Conservation (phyloP, 129 eudicot species). For the Cynara cardunculus region DNA sequence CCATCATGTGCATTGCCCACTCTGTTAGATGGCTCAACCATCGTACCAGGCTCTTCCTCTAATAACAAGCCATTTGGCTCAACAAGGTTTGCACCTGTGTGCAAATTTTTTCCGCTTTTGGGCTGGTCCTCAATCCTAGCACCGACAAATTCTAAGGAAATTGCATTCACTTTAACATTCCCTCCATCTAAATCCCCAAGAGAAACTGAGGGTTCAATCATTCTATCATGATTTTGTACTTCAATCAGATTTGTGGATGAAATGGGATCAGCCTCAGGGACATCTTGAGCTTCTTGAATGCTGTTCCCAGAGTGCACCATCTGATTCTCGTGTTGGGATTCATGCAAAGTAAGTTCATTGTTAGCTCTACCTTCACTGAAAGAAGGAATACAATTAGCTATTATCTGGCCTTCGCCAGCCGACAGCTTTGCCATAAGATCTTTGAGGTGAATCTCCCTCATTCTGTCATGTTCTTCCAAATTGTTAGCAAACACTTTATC, state of each 20-base stretch:
- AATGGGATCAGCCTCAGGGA: conserved; percentile 15
- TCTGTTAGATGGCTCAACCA: not conserved
- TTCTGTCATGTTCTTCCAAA: conserved; percentile 8
- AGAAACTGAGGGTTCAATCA: not conserved
- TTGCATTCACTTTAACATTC: not conserved
- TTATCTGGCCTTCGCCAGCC: conserved; percentile 8
- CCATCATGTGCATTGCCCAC: not conserved
- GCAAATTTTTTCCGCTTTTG: not conserved
- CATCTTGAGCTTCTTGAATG: not conserved
- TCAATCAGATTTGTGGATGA: conserved; percentile 9
- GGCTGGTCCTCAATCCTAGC: not conserved
- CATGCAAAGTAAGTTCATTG: not conserved
- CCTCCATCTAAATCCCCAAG: not conserved
- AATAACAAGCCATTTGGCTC: not conserved
- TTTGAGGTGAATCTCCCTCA: conserved; percentile 13
- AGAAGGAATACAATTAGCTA: not conserved
- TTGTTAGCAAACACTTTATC: not conserved
- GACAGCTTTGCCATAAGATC: conserved; percentile 8
- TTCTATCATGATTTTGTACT: conserved; percentile 12
- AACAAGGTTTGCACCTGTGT: not conserved
- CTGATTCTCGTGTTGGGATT: conserved; percentile 10
- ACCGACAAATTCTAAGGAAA: not conserved
- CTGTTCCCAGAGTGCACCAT: conserved; percentile 6
- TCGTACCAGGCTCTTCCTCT: not conserved
- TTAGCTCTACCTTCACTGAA: not conserved